Evolutionary conservation across 768 basidiomycete genomes (phyloP).

Genomic region (Auriculariales sp.): DNA sequence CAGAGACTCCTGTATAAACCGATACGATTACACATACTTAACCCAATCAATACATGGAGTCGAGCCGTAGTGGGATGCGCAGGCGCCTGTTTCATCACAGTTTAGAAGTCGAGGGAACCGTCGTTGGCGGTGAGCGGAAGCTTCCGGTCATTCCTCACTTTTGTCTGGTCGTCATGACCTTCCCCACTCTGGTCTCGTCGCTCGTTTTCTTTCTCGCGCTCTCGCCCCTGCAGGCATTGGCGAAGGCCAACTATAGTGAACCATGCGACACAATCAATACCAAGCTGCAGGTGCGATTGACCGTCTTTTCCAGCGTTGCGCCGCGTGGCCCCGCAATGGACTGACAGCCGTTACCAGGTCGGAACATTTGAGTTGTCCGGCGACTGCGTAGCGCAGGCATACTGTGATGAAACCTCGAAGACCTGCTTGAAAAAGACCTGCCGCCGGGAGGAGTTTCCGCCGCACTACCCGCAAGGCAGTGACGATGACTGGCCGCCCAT

Average conservation of each 20-base stretch:
- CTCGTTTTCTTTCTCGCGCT: neutral
- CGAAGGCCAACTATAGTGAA: neutral
- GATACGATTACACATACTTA: no score
- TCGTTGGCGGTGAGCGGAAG: no score
- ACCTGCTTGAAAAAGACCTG: conserved; percentile 53
- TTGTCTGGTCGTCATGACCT: neutral
- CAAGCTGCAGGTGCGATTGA: neutral
- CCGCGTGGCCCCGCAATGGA: neutral
- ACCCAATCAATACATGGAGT: no score
- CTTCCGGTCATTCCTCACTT: no score
- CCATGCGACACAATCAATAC: neutral
- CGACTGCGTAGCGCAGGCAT: conserved; percentile 61
- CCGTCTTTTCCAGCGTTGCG: neutral
- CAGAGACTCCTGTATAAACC: no score
- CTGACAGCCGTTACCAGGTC: conserved; percentile 48
- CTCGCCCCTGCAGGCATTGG: neutral
- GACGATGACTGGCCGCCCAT: conserved; percentile 34
- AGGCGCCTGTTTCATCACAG: no score
- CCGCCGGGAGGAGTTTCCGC: conserved; percentile 63
- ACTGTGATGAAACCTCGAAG: conserved; percentile 38
- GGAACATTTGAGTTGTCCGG: conserved; percentile 71
- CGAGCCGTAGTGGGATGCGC: no score
- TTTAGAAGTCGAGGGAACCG: no score
- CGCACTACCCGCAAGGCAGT: conserved; percentile 37
- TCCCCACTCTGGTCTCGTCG: neutral